Evolutionary conservation across 306 rosid species (phyloP).

Genomic region (Sophora flavescens): DNA sequence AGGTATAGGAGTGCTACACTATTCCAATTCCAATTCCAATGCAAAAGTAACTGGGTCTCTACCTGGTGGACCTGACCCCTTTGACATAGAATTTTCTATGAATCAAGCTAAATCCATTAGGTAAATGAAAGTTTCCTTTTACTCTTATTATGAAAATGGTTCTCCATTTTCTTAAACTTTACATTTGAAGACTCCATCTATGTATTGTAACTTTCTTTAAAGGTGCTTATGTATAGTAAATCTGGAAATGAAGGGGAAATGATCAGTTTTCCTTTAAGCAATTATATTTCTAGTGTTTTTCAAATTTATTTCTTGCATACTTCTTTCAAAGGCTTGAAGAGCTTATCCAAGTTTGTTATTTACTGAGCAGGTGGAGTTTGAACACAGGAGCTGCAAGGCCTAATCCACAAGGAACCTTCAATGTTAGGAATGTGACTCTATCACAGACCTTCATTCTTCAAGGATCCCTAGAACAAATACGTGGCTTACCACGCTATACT

Average conservation of each 20-base stretch:
- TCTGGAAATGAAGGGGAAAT: not conserved
- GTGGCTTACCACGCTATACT: slow-evolving; percentile 31
- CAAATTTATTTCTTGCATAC: not conserved
- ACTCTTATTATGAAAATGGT: not conserved
- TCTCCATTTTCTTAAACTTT: not conserved
- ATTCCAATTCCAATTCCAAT: slow-evolving; percentile 52
- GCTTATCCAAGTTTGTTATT: not conserved
- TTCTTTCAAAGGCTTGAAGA: not conserved
- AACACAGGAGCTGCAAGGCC: slow-evolving; percentile 78
- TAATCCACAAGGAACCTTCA: slow-evolving; percentile 74
- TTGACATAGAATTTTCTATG: slow-evolving; percentile 56
- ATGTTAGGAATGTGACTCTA: slow-evolving; percentile 59
- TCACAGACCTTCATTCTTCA: slow-evolving; percentile 66
- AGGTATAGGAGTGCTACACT: slow-evolving; percentile 62
- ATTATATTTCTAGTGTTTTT: not conserved
- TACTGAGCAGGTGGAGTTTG: slow-evolving; percentile 63
- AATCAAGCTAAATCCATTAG: slow-evolving; percentile 67
- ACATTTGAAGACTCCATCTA: not conserved
- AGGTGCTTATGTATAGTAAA: not conserved
- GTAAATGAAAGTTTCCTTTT: slow-evolving; percentile 40
- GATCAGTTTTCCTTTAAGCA: not conserved
- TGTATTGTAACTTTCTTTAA: not conserved
- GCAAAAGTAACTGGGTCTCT: slow-evolving; percentile 51
- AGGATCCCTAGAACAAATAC: slow-evolving; percentile 35
- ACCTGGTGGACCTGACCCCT: slow-evolving; percentile 61